Percentiles rank a stretch among this genome's conserved stretches.
Conservation (phyloP, 108 stramenopile genomes). For the Thalassiosira profunda region DNA sequence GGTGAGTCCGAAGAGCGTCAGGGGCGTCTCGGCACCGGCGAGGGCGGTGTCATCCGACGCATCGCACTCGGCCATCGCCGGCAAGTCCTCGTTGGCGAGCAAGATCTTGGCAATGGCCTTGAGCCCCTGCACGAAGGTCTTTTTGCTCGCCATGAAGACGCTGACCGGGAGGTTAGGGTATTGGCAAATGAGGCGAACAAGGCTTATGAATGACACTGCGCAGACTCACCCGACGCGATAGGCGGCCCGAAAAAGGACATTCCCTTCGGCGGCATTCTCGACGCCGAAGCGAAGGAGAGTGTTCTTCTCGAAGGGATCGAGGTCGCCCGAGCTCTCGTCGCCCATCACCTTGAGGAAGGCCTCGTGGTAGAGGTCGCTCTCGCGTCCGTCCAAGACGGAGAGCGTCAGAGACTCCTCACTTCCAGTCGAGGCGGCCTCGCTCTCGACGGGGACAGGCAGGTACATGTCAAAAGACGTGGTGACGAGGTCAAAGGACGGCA, state of each 20-base stretch:
- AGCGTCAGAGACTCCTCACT: no score
- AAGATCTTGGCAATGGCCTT: slow-evolving; percentile 32
- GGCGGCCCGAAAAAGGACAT: slow-evolving; percentile 39
- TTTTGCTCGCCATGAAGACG: slow-evolving; percentile 14
- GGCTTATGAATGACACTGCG: no score
- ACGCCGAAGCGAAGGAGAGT: slow-evolving; percentile 36
- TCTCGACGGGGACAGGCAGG: neutral
- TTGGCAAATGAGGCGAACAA: no score
- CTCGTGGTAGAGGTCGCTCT: slow-evolving; percentile 10
- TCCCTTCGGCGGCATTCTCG: slow-evolving; percentile 19
- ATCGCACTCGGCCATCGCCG: neutral
- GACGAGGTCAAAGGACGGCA: slow-evolving; percentile 34
- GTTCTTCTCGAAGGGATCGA: slow-evolving; percentile 34
- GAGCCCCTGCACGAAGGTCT: slow-evolving; percentile 18
- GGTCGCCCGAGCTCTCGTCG: slow-evolving; percentile 7
- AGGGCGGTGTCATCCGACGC: slow-evolving; percentile 1
- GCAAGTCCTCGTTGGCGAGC: neutral
- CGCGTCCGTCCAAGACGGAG: neutral
- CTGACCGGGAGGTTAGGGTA: neutral
- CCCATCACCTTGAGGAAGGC: slow-evolving; percentile 42
- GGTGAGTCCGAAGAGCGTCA: slow-evolving; percentile 22
- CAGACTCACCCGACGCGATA: slow-evolving; percentile 46
- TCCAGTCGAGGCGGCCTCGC: neutral
- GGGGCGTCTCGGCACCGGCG: slow-evolving; percentile 2
- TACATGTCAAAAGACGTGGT: slow-evolving; percentile 13